Base-by-base conservation (phyloP, 2,329 filamentous ascomycete genomes). In the Tolypocladium album region DNA sequence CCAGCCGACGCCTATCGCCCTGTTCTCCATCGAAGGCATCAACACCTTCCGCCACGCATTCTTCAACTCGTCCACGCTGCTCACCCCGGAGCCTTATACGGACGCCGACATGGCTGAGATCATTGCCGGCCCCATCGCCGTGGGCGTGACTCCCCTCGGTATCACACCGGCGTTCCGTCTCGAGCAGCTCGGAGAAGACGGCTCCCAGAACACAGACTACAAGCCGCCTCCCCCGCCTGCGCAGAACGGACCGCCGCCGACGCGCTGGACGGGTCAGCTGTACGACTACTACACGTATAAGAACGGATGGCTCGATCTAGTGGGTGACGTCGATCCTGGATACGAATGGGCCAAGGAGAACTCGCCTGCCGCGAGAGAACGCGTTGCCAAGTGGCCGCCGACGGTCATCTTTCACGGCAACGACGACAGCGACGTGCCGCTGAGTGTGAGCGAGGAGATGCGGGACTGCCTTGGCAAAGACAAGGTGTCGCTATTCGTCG, bases 21-120 rank as follows among this genome's bases (percentile, higher is more conserved):
- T 75, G 31, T 63, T 75, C 38, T 71, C 69, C 61, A 71, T 73
- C 61, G 67, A 67, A 1, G 72, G 72, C 38, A 74, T 75, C 62
- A 66, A 69, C 55, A 73, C 72, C 11, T 74, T 74, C 59, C 68
- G 66, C 31, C 73, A 75, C 56, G 60, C 58, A 6, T 74, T 74
- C 65, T 75, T 72, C 66, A 69, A 67, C 61, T 74, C 71, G 1
- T 74, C 72, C 9, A 62, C 62, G 0, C 66, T 71, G 2, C 62
- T 70, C 27, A 65, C 66, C 1, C 65, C 69, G 0, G 66, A 70
- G 8, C 69, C 67, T 20, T 67, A 73, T 34, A 36, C 58, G 1
- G 64, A 68, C 34, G 59, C 63, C 1, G 65, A 68, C 15, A 64
- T 73, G 56, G 64, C 61, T 3, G 59, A 63, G 1, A 61, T 65